Evolutionary conservation across 305 asterid species (phyloP).

Genomic region (Fraxinus xanthoxyloides): DNA sequence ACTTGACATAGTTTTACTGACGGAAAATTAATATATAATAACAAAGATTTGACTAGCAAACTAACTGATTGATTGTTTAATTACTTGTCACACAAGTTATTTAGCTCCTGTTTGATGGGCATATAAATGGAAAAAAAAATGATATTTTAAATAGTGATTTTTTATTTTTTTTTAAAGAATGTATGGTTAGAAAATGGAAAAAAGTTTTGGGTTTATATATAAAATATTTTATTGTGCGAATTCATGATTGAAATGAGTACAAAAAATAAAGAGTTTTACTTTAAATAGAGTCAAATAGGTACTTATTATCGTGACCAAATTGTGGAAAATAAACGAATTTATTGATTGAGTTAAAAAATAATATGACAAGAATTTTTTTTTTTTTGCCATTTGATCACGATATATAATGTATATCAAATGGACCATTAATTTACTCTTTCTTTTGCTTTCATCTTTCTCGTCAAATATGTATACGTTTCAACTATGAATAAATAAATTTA

Average conservation of each 20-base stretch:
- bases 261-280: too few species aligned
- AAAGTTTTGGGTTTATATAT: too few species aligned
- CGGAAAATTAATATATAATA: not conserved
- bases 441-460: not conserved
- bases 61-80: not conserved
- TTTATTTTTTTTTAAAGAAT: too few species aligned
- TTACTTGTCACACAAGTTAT: conserved; percentile 14
- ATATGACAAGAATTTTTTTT: not conserved
- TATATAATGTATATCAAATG: not conserved
- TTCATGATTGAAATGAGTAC: too few species aligned
- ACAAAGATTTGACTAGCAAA: conserved; percentile 1
- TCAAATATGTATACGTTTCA: not conserved
- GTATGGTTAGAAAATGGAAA: too few species aligned
- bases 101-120: not conserved
- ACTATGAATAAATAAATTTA: not conserved
- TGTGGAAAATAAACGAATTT: conserved; percentile 3
- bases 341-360: not conserved
- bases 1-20: not conserved
- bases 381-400: not conserved
- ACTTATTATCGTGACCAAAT: not conserved
- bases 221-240: too few species aligned
- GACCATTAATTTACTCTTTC: not conserved
- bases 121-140: too few species aligned
- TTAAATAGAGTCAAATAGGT: too few species aligned
- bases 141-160: too few species aligned